Evolutionary conservation across 2,329 filamentous ascomycete genomes (phyloP).

Genomic region (Neurospora sp.): DNA sequence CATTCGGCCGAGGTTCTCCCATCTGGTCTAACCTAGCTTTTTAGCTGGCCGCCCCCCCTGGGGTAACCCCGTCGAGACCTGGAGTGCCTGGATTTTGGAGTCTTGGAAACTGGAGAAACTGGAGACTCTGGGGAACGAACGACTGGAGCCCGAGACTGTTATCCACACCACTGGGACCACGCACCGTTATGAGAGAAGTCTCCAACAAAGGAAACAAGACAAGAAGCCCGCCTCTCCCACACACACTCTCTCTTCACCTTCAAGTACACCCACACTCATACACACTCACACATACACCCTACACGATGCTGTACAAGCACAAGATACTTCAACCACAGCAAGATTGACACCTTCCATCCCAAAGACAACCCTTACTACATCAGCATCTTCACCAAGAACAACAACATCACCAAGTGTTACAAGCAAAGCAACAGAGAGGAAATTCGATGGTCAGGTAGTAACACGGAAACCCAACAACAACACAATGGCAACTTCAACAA

Average conservation of each 20-base stretch:
- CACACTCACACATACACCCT: constrained; percentile 12
- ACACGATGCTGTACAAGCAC: constrained; percentile 3
- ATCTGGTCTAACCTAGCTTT: background rate
- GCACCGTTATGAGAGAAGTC: background rate
- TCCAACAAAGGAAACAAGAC: background rate
- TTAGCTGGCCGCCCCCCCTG: background rate
- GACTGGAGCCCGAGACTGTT: background rate
- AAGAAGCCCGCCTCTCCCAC: background rate
- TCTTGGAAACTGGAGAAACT: background rate
- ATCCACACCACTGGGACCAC: background rate
- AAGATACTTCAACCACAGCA: background rate
- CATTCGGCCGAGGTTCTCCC: background rate
- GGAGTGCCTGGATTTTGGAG: background rate
- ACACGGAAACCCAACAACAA: background rate
- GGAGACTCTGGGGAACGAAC: background rate
- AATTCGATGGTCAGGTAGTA: constrained; percentile 13
- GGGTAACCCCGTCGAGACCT: background rate
- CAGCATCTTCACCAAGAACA: background rate
- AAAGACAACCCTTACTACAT: background rate
- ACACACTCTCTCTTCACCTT: background rate
- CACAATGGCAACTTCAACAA: constrained; percentile 15
- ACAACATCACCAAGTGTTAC: background rate
- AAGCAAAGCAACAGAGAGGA: background rate
- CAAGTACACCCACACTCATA: background rate
- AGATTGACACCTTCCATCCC: background rate